A percentile compares a stretch with the other conserved stretches of the same genome.
phyloP scores from a whole-genome alignment of 106 monocot genomes.

The Dioscorea zingiberensis region DNA sequence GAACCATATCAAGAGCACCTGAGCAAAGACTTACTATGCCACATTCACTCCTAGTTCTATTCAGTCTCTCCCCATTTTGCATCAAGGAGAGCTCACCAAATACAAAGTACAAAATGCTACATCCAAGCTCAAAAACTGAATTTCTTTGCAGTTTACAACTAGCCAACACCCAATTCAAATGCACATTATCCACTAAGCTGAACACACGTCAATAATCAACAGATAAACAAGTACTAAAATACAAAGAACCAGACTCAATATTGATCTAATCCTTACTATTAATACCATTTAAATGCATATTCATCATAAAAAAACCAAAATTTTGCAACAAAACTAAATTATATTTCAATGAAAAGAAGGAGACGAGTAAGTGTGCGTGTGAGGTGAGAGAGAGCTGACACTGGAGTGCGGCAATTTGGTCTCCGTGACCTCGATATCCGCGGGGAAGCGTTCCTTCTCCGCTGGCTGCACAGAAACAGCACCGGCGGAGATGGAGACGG shows the following conservation, averaged over 20 bases:
- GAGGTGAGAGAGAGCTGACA: slow-evolving; percentile 30
- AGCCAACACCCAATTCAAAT: no score
- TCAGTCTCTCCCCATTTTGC: no score
- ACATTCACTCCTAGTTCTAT: no score
- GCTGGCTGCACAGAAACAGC: slow-evolving; percentile 28
- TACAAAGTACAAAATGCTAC: no score
- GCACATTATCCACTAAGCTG: no score
- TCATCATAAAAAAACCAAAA: neutral
- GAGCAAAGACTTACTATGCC: no score
- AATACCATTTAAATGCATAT: neutral
- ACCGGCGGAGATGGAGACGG: slow-evolving; percentile 19
- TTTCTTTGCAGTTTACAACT: no score
- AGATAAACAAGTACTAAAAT: neutral
- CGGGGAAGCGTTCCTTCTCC: slow-evolving; percentile 26
- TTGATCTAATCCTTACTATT: neutral
- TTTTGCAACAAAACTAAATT: neutral
- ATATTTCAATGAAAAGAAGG: neutral
- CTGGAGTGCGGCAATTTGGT: slow-evolving; percentile 57
- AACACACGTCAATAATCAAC: neutral
- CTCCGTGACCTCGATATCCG: slow-evolving; percentile 56
- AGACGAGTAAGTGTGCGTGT: neutral
- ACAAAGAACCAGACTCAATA: neutral
- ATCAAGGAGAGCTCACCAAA: no score
- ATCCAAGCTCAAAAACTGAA: no score
- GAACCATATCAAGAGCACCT: no score